phyloP scores from a whole-genome alignment of 805 yeast genomes.

The Monosporozyma unispora region DNA sequence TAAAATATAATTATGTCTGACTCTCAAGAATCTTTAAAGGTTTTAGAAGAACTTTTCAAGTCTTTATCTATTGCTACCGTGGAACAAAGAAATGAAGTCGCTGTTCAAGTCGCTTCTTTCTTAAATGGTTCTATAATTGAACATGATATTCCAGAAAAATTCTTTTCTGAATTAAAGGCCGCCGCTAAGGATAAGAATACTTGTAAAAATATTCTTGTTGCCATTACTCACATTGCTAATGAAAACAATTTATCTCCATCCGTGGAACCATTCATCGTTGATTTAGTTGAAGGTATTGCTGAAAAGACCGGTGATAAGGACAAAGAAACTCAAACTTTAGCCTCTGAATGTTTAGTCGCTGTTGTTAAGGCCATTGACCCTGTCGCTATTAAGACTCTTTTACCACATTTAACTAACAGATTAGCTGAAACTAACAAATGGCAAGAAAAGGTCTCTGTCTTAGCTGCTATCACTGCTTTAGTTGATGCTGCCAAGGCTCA shows the following conservation, averaged over 20 bases:
- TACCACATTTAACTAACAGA: constrained; percentile 69
- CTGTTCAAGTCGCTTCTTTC: constrained; percentile 83
- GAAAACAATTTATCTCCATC: constrained; percentile 74
- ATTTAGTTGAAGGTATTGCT: constrained; percentile 59
- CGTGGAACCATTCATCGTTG: constrained; percentile 92
- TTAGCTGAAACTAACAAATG: constrained; percentile 77
- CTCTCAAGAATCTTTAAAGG: constrained; percentile 48
- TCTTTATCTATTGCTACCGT: constrained; percentile 82
- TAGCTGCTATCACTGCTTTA: constrained; percentile 74
- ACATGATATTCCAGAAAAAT: constrained; percentile 91
- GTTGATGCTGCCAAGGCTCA: constrained; percentile 94
- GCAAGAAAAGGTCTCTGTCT: constrained; percentile 93
- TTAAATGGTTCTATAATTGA: constrained; percentile 95
- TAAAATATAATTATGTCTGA: constrained; percentile 32
- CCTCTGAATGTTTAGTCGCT: constrained; percentile 67
- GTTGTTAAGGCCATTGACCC: constrained; percentile 83
- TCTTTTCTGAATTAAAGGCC: constrained; percentile 68
- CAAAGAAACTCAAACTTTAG: constrained; percentile 61
- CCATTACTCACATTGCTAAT: constrained; percentile 78
- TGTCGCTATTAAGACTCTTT: constrained; percentile 78
- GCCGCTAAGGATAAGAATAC: constrained; percentile 77
- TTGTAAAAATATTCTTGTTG: constrained; percentile 73
- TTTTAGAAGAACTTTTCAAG: constrained; percentile 86
- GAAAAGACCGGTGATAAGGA: constrained; percentile 87
- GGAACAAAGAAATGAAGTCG: constrained; percentile 78